Evolutionary conservation across 1,284 basidiomycete species (phyloP).

Genomic region (Rugosomyces carneus): DNA sequence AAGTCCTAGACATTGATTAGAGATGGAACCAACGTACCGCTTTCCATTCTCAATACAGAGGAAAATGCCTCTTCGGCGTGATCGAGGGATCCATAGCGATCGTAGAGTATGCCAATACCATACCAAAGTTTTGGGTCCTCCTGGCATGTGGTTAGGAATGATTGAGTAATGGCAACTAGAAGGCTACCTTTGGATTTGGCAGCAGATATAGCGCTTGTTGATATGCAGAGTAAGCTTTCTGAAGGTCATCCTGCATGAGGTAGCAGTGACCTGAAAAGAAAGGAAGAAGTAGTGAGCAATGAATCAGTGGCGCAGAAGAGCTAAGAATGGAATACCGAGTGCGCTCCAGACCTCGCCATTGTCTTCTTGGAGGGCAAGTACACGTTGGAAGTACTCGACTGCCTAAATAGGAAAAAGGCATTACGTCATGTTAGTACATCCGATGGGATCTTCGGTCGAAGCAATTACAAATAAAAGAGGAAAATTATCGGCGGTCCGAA

Average conservation of each 20-base stretch:
- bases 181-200: conserved; percentile 79
- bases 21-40: conserved; percentile 48
- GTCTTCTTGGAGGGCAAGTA: conserved; percentile 82
- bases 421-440: conserved; percentile 35
- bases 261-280: conserved; percentile 79
- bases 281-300: conserved; percentile 10
- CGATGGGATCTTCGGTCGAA: conserved; percentile 24
- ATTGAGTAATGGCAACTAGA: conserved; percentile 9
- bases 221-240: conserved; percentile 98
- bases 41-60: conserved; percentile 95
- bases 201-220: conserved; percentile 96
- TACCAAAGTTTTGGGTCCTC: conserved; percentile 99
- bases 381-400: conserved; percentile 92
- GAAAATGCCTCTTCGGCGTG: conserved; percentile 98
- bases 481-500: conserved; percentile 25
- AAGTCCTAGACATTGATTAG: conserved; percentile 16
- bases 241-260: conserved; percentile 98
- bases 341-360: conserved; percentile 96
- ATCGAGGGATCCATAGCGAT: conserved; percentile 96
- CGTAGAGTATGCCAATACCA: conserved; percentile 97
- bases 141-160: conserved; percentile 25
- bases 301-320: conserved; percentile 17
- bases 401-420: conserved; percentile 47
- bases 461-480: conserved; percentile 21
- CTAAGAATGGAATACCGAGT: conserved; percentile 48